phyloP scores from a whole-genome alignment of 2,329 filamentous ascomycete genomes.

The Cladosporium sp. region DNA sequence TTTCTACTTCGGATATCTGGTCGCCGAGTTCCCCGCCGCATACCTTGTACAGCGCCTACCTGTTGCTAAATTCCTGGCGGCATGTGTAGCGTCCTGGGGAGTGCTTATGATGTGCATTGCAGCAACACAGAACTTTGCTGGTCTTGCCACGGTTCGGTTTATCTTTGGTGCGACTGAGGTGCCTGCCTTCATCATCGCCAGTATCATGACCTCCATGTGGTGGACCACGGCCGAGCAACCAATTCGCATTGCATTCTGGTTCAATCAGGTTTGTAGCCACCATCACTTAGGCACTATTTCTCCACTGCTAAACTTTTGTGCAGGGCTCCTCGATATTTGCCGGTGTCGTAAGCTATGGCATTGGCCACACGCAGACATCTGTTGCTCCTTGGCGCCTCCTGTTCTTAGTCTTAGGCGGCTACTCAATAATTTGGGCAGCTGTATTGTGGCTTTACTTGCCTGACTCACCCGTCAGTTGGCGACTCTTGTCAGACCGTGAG shows the following conservation, averaged over 20 bases:
- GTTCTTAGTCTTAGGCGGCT: too few species aligned
- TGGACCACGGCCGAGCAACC: slow-evolving; percentile 57
- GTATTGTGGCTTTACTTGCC: too few species aligned
- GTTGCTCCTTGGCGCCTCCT: too few species aligned
- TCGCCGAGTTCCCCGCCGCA: slow-evolving; percentile 56
- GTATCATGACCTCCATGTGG: slow-evolving; percentile 63
- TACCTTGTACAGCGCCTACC: slow-evolving; percentile 55
- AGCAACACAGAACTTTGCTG: slow-evolving; percentile 50
- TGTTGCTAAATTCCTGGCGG: slow-evolving; percentile 53
- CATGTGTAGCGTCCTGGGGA: slow-evolving; percentile 57
- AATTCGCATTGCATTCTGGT: slow-evolving; percentile 33
- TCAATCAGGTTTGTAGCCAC: too few species aligned
- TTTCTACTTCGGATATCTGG: slow-evolving; percentile 58
- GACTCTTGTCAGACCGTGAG: too few species aligned
- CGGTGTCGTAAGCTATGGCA: too few species aligned
- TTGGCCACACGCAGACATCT: too few species aligned
- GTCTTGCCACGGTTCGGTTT: slow-evolving; percentile 55
- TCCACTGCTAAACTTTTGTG: too few species aligned
- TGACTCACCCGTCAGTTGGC: too few species aligned
- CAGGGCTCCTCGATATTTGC: too few species aligned
- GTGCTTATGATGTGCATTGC: slow-evolving; percentile 56
- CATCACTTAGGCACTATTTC: too few species aligned
- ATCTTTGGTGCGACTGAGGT: slow-evolving; percentile 66
- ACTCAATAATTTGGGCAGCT: too few species aligned
- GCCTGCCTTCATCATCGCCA: slow-evolving; percentile 60